Evolutionary conservation across 2,329 filamentous ascomycete species (phyloP), one percentile per base, ranked within the genome.

Genomic region (Cercospora berteroae): DNA sequence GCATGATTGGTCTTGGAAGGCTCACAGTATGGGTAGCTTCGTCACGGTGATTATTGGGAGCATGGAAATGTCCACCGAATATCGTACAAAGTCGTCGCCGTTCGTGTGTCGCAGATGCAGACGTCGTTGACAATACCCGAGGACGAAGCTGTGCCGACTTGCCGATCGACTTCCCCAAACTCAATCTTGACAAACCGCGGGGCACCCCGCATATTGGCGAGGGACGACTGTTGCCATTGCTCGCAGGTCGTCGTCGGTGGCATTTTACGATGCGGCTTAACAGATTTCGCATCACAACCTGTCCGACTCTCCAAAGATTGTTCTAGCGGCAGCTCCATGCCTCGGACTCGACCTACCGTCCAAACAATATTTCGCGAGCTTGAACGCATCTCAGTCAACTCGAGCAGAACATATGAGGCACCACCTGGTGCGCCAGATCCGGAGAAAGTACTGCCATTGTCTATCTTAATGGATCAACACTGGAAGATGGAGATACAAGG

Each of bases 1-100:
- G 71, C 82, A 84, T 83, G 27, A 29, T 27, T 56, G 18, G 25
- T 25, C 20, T 12, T 12, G 39, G 6, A 6, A 13, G 52, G 16
- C 31, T 36, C 16, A 3, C 16, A 5, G 4, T 7, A 33, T 13
- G 5, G 12, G 12, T 6, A n/a, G 8, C 16, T 20, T 18, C 9
- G 29, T 36, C 29, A 31, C 7, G 25, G n/a, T 5, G 18, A 18
- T 13, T 4, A 3, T 18, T 31, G 39, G 13, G 18, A 33, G 12
- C 42, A 25, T 60, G 10, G 18, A 25, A 39, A 33, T 5, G 56
- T 7, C 10, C 56, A 36, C 18, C 56, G n/a, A 25, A 25, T 16
- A 52, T 29, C 29, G 23, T 3, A 52, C 48, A 13, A 52, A 52
- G 18, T 25, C 55, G 55, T 57, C 29, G 55, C 16, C 55, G 27